These are phyloP conservation scores for Wickerhamiella hasegawae DNA, from an alignment of 805 yeast species.

Conservation along the genomic window DNA sequence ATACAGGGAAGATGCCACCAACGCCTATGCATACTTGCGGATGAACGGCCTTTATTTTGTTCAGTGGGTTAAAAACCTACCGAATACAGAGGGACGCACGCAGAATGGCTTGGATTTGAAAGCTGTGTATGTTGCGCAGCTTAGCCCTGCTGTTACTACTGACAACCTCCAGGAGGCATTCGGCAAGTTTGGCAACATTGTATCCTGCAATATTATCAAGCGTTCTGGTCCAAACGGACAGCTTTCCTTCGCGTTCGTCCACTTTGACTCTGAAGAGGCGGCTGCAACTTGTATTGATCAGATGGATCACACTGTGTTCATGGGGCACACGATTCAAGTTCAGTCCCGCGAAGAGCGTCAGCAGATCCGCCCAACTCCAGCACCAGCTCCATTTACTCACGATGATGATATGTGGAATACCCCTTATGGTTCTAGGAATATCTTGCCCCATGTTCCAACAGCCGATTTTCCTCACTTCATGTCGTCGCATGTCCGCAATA, in stretches of 20 bases:
- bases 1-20: slow-evolving; percentile 73
- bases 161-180: slow-evolving; percentile 44
- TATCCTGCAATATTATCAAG: slow-evolving; percentile 45
- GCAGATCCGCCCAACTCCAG: no score
- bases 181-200: slow-evolving; percentile 48
- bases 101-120: no score
- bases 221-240: slow-evolving; percentile 24
- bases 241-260: slow-evolving; percentile 52
- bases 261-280: slow-evolving; percentile 44
- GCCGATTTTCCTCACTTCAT: no score
- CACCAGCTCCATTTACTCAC: no score
- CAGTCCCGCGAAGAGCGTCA: no score
- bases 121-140: slow-evolving; percentile 73
- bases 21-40: slow-evolving; percentile 44
- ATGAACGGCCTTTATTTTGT: background rate
- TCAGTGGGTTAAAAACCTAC: slow-evolving; percentile 7
- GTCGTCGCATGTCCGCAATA: no score
- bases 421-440: no score
- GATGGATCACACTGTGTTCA: slow-evolving; percentile 54
- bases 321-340: slow-evolving; percentile 69
- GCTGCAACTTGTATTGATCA: slow-evolving; percentile 75
- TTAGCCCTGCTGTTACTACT: slow-evolving; percentile 38
- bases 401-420: no score
- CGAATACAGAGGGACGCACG: no score
- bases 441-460: no score